phyloP scores from a whole-genome alignment of 2,329 filamentous ascomycete genomes.

The Trichoderma endophyticum region DNA sequence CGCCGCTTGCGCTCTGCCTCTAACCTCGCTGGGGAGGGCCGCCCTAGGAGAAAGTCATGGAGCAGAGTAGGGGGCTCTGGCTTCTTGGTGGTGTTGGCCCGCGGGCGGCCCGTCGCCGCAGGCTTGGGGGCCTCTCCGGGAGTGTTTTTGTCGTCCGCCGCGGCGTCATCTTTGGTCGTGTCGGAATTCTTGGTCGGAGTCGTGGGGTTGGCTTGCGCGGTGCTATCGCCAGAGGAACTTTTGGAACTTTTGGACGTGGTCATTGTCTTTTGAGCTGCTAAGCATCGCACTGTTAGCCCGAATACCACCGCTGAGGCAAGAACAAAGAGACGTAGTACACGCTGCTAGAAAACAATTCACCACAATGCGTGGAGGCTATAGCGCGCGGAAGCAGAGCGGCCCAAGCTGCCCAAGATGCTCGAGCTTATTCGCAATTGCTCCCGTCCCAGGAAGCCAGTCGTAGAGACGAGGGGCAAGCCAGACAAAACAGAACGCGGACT shows the following conservation, averaged over 20 bases:
- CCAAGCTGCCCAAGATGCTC: constrained; percentile 14
- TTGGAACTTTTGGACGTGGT: constrained; percentile 21
- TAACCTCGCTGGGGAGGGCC: constrained; percentile 54
- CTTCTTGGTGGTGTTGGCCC: constrained; percentile 38
- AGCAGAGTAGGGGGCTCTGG: constrained; percentile 46
- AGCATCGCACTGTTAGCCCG: background rate
- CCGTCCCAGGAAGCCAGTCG: background rate
- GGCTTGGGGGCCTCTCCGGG: constrained; percentile 39
- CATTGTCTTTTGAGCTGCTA: constrained; percentile 23
- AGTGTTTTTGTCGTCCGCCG: constrained; percentile 17
- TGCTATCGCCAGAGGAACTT: constrained; percentile 21
- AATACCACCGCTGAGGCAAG: background rate
- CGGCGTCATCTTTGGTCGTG: constrained; percentile 2
- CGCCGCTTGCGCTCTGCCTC: constrained; percentile 51
- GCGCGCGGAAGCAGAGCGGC: background rate
- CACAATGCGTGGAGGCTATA: background rate
- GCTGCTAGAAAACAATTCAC: background rate
- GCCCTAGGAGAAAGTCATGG: constrained; percentile 56
- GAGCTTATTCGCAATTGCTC: background rate
- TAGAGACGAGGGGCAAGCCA: background rate
- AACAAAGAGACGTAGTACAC: background rate
- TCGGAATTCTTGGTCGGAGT: constrained; percentile 15
- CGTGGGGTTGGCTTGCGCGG: constrained; percentile 20
- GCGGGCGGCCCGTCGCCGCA: constrained; percentile 33
- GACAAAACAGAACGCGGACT: background rate